Percentiles rank a stretch among this genome's conserved stretches.
Evolutionary conservation across 208 protist genomes (phyloP).

Genomic region (Sergeia podlipaevii): DNA sequence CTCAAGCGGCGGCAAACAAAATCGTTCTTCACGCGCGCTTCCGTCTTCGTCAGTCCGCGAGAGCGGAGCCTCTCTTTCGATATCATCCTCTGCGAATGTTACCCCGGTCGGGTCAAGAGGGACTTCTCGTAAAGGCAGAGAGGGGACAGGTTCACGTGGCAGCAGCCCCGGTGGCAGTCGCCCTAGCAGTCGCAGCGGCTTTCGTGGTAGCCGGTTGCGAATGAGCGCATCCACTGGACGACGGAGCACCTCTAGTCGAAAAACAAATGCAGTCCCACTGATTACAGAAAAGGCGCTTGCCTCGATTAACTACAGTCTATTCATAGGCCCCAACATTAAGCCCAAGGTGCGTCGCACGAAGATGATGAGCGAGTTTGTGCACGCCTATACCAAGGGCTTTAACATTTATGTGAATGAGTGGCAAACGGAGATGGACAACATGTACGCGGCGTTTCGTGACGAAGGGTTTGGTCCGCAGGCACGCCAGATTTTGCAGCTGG

Average conservation of each 20-base stretch:
- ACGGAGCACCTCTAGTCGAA: neutral
- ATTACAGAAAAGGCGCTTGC: constrained; percentile 18
- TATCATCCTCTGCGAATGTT: too few species aligned
- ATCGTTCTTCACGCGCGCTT: too few species aligned
- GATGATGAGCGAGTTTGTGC: constrained; percentile 28
- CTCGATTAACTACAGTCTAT: constrained; percentile 27
- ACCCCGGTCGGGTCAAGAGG: too few species aligned
- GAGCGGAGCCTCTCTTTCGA: too few species aligned
- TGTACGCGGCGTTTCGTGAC: constrained; percentile 28
- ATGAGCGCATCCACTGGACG: neutral
- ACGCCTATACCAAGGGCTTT: constrained; percentile 17
- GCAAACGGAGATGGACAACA: constrained; percentile 10
- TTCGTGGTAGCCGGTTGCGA: too few species aligned
- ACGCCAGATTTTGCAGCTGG: constrained; percentile 26
- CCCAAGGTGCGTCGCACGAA: constrained; percentile 15
- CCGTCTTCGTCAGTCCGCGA: too few species aligned
- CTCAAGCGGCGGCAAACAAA: too few species aligned
- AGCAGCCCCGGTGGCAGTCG: neutral
- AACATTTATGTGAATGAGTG: constrained; percentile 16
- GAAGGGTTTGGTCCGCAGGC: constrained; percentile 30
- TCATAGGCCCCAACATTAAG: constrained; percentile 12
- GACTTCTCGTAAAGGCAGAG: neutral
- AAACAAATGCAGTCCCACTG: neutral
- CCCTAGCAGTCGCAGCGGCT: neutral
- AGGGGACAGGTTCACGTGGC: neutral